Percentiles rank a stretch among this genome's conserved stretches.
Evolutionary conservation across 495 filamentous ascomycete genomes (phyloP).

Genomic region (Recurvomyces mirabilis): DNA sequence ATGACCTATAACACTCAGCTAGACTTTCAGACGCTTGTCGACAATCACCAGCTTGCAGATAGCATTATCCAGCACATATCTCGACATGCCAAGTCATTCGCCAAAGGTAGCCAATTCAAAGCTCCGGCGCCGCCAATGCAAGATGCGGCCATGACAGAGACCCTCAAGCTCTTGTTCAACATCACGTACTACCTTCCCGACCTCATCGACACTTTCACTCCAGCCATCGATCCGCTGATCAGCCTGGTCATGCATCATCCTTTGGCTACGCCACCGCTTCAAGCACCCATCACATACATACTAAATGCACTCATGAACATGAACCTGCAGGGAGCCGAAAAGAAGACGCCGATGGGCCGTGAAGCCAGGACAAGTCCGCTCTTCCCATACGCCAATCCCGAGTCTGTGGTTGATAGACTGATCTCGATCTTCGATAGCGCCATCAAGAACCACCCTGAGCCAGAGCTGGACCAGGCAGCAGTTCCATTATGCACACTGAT

Average conservation of each 20-base stretch:
- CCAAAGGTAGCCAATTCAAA: slow-evolving; percentile 8
- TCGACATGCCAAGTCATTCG: slow-evolving; percentile 17
- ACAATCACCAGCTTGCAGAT: slow-evolving; percentile 57
- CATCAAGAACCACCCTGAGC: slow-evolving; percentile 46
- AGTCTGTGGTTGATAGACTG: slow-evolving; percentile 53
- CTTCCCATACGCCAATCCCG: slow-evolving; percentile 56
- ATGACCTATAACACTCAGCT: slow-evolving; percentile 71
- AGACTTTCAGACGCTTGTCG: slow-evolving; percentile 56
- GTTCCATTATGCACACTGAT: slow-evolving; percentile 64
- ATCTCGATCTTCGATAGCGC: slow-evolving; percentile 63
- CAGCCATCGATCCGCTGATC: slow-evolving; percentile 59
- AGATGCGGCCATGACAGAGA: slow-evolving; percentile 70
- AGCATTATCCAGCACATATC: slow-evolving; percentile 44
- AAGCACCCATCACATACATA: slow-evolving; percentile 50
- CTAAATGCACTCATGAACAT: slow-evolving; percentile 76
- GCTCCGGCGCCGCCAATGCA: slow-evolving; percentile 48
- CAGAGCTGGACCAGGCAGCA: slow-evolving; percentile 55
- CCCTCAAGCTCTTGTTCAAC: slow-evolving; percentile 82
- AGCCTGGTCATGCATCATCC: slow-evolving; percentile 53
- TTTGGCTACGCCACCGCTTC: slow-evolving; percentile 46
- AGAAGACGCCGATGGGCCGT: slow-evolving; percentile 25
- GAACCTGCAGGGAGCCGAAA: slow-evolving; percentile 42
- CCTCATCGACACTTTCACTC: slow-evolving; percentile 47
- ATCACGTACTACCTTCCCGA: slow-evolving; percentile 60
- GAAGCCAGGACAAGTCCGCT: slow-evolving; percentile 23